Evolutionary conservation across 2,329 filamentous ascomycete species (phyloP), one percentile per base, ranked within the genome.

Genomic region (Calonectria fujianensis): DNA sequence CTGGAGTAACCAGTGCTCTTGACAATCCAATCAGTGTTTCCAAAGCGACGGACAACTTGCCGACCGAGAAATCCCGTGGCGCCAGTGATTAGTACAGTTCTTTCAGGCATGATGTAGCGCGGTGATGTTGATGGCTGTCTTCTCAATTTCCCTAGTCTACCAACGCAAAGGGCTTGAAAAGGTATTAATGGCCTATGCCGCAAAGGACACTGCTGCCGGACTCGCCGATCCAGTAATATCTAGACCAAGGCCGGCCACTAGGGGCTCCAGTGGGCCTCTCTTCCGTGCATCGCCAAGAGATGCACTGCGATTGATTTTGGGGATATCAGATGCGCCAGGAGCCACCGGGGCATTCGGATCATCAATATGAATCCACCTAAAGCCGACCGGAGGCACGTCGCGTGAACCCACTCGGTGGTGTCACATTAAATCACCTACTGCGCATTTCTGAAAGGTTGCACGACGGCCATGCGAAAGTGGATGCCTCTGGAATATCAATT

Each of bases 41-140:
- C 87, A 83, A 98, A 98, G 11, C 91, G 91, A 75, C 90, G 91
- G 70, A 93, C 88, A 14, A 98, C 94, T 84, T 97, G 92, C 52
- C 95, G 91, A 64, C 96, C 96, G 2, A 98, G 90, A 13, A 98
- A 89, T 69, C 96, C 96, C 20, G 94, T 96, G 45, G 95, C 95
- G 72, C 96, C 96, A 9, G 96, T 98, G 70, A 98, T 87, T 31
- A 98, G 88, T 10, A 91, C 95, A 31, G 89, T 93, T 18, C 79
- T 79, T 39, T 77, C 73, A 11, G 73, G 45, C 82, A 83, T 83
- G 11, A 20, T 52, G 31, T 10, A 48, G 45, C 20, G 10, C n/a
- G 18, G 10, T 24, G n/a, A 6, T 45, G 18, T 45, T 8, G 18
- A 18, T 20, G 18, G 41, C 41, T 6, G 41, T n/a, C n/a, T 48